A percentile compares a stretch with the other conserved stretches of the same genome.
Conservation (phyloP, 1,284 basidiomycete genomes). For the Microbotryum violaceum region DNA sequence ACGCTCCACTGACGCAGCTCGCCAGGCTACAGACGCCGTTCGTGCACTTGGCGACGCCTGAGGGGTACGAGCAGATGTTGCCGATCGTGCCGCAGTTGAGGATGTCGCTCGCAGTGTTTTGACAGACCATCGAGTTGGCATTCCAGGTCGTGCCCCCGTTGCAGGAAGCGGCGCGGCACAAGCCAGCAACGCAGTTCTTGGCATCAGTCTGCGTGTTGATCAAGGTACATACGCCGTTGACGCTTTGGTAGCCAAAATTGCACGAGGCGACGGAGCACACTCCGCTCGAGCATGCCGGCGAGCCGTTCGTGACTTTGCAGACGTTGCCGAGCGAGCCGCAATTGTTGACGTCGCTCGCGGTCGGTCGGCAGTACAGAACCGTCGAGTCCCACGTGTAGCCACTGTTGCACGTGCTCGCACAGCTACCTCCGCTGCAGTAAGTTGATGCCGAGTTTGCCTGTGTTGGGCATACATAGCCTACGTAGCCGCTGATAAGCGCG, state of each 20-base stretch:
- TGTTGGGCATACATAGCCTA: not conserved
- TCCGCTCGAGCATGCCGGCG: not conserved
- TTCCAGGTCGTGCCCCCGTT: constrained; percentile 2
- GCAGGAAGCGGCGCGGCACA: constrained; percentile 4
- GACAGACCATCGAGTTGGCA: not conserved
- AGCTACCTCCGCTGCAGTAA: constrained; percentile 2
- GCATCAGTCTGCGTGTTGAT: constrained; percentile 1
- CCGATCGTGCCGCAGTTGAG: constrained; percentile 16
- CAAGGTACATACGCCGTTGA: not conserved
- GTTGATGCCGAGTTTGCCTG: not conserved
- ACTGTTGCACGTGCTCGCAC: constrained; percentile 13
- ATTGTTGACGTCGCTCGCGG: constrained; percentile 13
- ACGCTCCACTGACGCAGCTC: constrained; percentile 14
- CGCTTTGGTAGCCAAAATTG: not conserved
- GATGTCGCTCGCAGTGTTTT: not conserved
- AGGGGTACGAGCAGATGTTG: constrained; percentile 6
- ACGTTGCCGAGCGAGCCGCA: constrained; percentile 2
- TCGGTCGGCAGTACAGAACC: not conserved
- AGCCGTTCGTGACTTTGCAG: not conserved
- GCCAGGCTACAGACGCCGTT: constrained; percentile 9
- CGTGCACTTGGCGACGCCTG: constrained; percentile 9
- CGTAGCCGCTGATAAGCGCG: constrained; percentile 17
- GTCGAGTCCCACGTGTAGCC: constrained; percentile 3
- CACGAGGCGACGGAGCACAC: not conserved
- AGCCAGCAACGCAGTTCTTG: constrained; percentile 6